These are phyloP conservation scores for Flaveria sonorensis DNA, from an alignment of 129 eudicot genomes.

Conservation along the genomic window DNA sequence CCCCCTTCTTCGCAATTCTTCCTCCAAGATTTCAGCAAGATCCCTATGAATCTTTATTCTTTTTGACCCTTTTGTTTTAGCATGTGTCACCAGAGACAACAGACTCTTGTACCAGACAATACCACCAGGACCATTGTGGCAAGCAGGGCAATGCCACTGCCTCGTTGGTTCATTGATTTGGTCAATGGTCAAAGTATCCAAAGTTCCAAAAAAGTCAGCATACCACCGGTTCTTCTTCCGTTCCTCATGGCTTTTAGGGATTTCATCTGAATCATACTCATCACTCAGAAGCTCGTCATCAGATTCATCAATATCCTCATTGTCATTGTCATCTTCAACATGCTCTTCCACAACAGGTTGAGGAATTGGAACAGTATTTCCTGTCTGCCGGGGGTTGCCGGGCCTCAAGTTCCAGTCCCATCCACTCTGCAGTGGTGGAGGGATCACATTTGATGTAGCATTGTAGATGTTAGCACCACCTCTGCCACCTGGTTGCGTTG, in stretches of 20 bases:
- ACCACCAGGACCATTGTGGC: constrained; percentile 16
- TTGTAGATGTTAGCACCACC: neutral
- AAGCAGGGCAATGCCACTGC: constrained; percentile 24
- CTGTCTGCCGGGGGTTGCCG: neutral
- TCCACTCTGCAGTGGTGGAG: constrained; percentile 18
- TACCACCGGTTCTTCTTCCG: constrained; percentile 12
- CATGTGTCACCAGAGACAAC: neutral
- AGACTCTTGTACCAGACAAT: constrained; percentile 10
- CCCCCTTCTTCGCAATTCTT: neutral
- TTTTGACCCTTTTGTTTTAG: constrained; percentile 16
- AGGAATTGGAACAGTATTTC: neutral
- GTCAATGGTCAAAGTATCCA: constrained; percentile 16
- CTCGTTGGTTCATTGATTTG: constrained; percentile 10
- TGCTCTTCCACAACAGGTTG: constrained; percentile 7
- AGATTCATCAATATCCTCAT: neutral
- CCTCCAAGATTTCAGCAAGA: constrained; percentile 1
- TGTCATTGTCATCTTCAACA: neutral
- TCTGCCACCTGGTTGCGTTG: constrained; percentile 1
- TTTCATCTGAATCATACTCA: constrained; percentile 9
- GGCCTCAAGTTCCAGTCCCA: constrained; percentile 18
- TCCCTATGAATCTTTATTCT: constrained; percentile 19
- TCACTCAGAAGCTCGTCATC: constrained; percentile 9
- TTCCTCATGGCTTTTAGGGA: constrained; percentile 16
- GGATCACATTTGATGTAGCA: neutral
- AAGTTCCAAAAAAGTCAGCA: constrained; percentile 3